Evolutionary conservation across 306 rosid genomes (phyloP).

Genomic region (Sicyos baderoa): DNA sequence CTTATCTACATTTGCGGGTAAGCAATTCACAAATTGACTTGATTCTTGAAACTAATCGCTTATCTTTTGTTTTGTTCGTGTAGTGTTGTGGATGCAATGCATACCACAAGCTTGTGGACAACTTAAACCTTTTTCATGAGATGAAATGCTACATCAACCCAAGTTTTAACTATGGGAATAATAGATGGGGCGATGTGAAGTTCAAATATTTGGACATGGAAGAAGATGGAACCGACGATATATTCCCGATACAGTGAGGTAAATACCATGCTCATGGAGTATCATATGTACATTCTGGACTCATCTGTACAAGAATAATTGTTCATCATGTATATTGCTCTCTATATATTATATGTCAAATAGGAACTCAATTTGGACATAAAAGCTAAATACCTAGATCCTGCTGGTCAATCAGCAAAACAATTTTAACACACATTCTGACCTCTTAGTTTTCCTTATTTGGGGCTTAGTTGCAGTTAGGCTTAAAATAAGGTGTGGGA

Average conservation of each 20-base stretch:
- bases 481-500: background rate
- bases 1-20: background rate
- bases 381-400: background rate
- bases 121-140: slow-evolving; percentile 86
- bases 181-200: slow-evolving; percentile 61
- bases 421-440: background rate
- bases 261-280: slow-evolving; percentile 21
- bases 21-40: background rate
- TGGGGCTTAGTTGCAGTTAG: slow-evolving; percentile 2
- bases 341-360: slow-evolving; percentile 2
- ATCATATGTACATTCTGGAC: slow-evolving; percentile 27
- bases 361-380: slow-evolving; percentile 15
- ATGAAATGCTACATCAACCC: slow-evolving; percentile 78
- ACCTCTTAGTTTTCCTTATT: background rate
- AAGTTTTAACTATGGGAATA: slow-evolving; percentile 59
- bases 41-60: background rate
- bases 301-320: slow-evolving; percentile 25
- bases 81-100: slow-evolving; percentile 94
- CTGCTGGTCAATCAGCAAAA: background rate
- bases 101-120: slow-evolving; percentile 90
- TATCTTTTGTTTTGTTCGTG: slow-evolving; percentile 16
- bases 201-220: slow-evolving; percentile 53
- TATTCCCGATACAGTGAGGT: slow-evolving; percentile 48
- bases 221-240: slow-evolving; percentile 32
- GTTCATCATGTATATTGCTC: slow-evolving; percentile 35